Base-by-base conservation (phyloP, 306 rosid genomes). In the Malus sieversii region DNA sequence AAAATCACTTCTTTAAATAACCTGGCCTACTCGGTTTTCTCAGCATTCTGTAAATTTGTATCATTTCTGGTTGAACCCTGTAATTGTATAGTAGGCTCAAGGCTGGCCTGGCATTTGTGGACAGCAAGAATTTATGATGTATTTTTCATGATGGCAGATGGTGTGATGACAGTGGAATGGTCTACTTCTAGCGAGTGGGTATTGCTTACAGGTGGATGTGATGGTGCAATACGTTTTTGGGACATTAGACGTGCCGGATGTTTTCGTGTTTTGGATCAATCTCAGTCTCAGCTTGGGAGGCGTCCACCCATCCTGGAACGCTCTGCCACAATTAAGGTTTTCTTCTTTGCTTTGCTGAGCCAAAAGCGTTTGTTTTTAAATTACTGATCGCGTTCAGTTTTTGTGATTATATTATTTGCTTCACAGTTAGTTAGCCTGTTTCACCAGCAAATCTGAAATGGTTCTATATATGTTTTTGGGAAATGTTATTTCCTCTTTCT, bases 191-290 rank as follows among this genome's bases (percentile, higher is more conserved):
- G 93, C 68, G 93, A 95, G 80, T 92, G 97, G 97, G 83, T 89
- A 77, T 85, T 95, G 75, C 77, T 92, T 64, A 95, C 97, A 25
- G 99, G 99, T 32, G 97, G 99, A 67, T 90, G 97, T 66, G 97
- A 95, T 85, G 99, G 99, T 69, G 99, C 99, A 55, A 88, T 92
- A 76, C 97, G 93, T 14, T 95, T 95, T 80, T 92, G 99, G 99
- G 97, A 95, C 85, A 90, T 95, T 71, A 89, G 99, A 71, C 93
- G 96, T 25, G 93, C 99, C 35, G 96, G 97, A 66, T 89, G 93
- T 88, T 95, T 86, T 84, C 87, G 30, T 67, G 87, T 95, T 81
- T 84, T 95, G 82, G 92, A 95, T 79, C 99, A 95, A 79, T 88
- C 97, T 61, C 88, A 76, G 51, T 89, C 96, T 59, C 99, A 95